These are phyloP conservation scores for Ophiobolus disseminans DNA, from an alignment of 2,329 filamentous ascomycete genomes.

Conservation along the genomic window DNA sequence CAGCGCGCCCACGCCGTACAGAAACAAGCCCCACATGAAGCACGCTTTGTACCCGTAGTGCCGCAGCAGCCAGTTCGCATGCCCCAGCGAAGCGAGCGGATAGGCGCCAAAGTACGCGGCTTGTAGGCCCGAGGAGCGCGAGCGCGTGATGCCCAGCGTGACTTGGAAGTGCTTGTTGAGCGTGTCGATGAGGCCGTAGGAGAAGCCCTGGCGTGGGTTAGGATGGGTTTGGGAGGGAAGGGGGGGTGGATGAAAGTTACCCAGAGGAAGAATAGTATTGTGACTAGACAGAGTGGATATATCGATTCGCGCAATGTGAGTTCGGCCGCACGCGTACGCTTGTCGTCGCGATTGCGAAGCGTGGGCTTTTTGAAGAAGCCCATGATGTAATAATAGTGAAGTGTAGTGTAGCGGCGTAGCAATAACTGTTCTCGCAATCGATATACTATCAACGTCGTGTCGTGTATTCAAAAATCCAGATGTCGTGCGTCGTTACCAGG, in stretches of 20 bases:
- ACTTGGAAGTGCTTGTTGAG: conserved; percentile 59
- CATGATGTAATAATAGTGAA: conserved; percentile 30
- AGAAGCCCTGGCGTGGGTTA: conserved; percentile 61
- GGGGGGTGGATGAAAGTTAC: conserved; percentile 36
- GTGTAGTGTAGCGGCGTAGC: no score
- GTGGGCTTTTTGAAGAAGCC: conserved; percentile 39
- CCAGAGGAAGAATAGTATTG: conserved; percentile 70
- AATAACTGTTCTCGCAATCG: neutral
- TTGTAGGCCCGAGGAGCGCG: conserved; percentile 56
- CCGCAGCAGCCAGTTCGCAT: conserved; percentile 57
- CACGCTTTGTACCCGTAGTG: conserved; percentile 57
- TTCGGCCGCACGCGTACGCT: conserved; percentile 63
- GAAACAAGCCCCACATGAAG: conserved; percentile 60
- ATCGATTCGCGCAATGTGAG: conserved; percentile 72
- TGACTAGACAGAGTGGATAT: conserved; percentile 70
- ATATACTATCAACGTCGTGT: neutral
- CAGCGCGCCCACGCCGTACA: conserved; percentile 65
- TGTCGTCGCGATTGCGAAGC: conserved; percentile 45
- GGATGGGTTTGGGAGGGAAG: conserved; percentile 1
- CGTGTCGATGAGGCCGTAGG: conserved; percentile 64
- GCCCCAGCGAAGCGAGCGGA: conserved; percentile 57
- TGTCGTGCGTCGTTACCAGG: no score
- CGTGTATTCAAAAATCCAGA: no score
- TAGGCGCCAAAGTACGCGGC: conserved; percentile 60
- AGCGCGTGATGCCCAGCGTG: conserved; percentile 52